Base-by-base conservation (phyloP, 768 basidiomycete genomes). In the Leccinum subgranulosum region DNA sequence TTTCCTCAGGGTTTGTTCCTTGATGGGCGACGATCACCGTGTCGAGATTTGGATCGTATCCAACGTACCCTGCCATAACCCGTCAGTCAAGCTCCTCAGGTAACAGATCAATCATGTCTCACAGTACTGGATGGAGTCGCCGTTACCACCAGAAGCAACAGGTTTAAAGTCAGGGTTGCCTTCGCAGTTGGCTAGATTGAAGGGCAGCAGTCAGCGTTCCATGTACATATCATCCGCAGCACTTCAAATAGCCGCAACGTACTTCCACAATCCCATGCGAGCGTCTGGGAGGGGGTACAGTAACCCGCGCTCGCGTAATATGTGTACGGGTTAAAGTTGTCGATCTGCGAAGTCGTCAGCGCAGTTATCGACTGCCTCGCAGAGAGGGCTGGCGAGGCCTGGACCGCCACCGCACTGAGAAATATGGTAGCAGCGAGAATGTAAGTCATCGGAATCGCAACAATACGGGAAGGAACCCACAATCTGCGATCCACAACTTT, bases 221-320 rank as follows among this genome's bases (percentile, higher is more conserved):
- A 46, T 23, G 45, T 14, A 23, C 5, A 23, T 11, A 23, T 14
- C 9, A 10, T 4, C 14, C 19, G 8, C 45, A 46, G 5, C 23
- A 46, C 36, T 39, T 39, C 17, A n/a, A 39, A n/a, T 39, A 1
- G 36, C n/a, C 36, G 17, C 6, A 19, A 19, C 19, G 45, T 23
- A 46, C 45, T 60, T 69, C 85, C 85, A 67, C 84, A 86, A 31
- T 75, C 66, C 82, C 84, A 85, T n/a, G 74, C 72, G 41, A 77
- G 60, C 23, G 78, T 81, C 41, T 69, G 53, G 3, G 75, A 53
- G 5, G 81, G 70, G 15, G 68, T 53, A 55, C 85, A 86, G 60
- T 81, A 81, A 1, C 74, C 83, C 10, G 82, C 66, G 43, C 78
- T 77, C 0, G 84, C 81, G 61, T 79, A 84, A 56, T 68, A 72